These are phyloP conservation scores for Ceriops tagal DNA, from an alignment of 345 rosid genomes.

Conservation along the genomic window DNA sequence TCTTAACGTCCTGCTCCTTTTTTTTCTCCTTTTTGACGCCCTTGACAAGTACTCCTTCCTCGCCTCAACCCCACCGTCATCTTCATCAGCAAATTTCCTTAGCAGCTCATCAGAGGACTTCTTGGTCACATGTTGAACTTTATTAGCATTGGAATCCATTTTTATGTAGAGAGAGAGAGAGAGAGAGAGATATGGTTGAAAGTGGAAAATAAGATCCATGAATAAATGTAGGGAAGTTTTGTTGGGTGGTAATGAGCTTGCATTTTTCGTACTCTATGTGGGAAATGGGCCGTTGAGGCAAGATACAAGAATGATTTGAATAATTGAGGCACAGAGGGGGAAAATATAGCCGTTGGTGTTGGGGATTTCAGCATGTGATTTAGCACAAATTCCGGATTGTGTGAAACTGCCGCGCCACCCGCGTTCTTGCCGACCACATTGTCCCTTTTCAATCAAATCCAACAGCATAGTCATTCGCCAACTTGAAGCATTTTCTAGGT, in stretches of 20 bases:
- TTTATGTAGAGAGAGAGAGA: neutral
- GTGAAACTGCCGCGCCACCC: no score
- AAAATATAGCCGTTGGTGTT: conserved; percentile 47
- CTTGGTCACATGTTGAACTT: conserved; percentile 61
- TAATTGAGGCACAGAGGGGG: neutral
- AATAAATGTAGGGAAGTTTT: neutral
- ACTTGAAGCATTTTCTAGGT: no score
- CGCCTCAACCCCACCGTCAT: conserved; percentile 10
- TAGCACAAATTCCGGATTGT: neutral
- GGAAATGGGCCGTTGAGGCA: conserved; percentile 62
- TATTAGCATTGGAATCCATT: conserved; percentile 1
- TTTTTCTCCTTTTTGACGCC: conserved; percentile 37
- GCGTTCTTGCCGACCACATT: no score
- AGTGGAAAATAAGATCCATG: neutral
- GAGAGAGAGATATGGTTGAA: conserved; percentile 1
- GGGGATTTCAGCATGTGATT: neutral
- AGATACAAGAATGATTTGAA: conserved; percentile 23
- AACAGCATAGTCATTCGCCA: no score
- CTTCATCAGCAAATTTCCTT: conserved; percentile 61
- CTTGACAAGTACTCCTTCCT: conserved; percentile 16
- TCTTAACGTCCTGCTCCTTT: conserved; percentile 3
- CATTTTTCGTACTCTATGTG: conserved; percentile 1
- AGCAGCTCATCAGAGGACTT: conserved; percentile 82
- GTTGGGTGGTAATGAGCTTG: conserved; percentile 13
- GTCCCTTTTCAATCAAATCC: no score